These are phyloP conservation scores for Botryotinia calthae DNA, from an alignment of 2,329 filamentous ascomycete genomes.

Conservation along the genomic window DNA sequence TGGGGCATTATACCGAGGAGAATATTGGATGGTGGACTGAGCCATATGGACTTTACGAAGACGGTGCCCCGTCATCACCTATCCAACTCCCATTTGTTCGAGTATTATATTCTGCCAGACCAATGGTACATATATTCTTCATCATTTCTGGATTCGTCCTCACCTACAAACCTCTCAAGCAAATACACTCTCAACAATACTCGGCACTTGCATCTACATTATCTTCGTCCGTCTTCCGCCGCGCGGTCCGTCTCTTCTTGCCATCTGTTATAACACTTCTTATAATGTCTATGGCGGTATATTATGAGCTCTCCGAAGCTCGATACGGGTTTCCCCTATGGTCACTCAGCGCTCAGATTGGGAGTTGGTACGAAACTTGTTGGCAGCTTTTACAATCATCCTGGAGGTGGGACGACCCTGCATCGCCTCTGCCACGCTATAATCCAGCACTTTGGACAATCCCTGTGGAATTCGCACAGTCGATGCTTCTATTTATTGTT, in stretches of 20 bases:
- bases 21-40: slow-evolving; percentile 42
- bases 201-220: slow-evolving; percentile 43
- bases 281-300: slow-evolving; percentile 45
- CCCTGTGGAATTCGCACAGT: slow-evolving; percentile 37
- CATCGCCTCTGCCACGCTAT: slow-evolving; percentile 28
- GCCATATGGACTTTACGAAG: slow-evolving; percentile 37
- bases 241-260: slow-evolving; percentile 47
- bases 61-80: slow-evolving; percentile 40
- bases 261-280: slow-evolving; percentile 47
- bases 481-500: slow-evolving; percentile 35
- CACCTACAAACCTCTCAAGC: slow-evolving; percentile 45
- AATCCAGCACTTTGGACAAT: slow-evolving; percentile 39
- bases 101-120: slow-evolving; percentile 46
- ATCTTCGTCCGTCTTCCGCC: slow-evolving; percentile 48
- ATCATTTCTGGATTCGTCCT: slow-evolving; percentile 51
- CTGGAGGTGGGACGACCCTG: slow-evolving; percentile 29
- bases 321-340: slow-evolving; percentile 43
- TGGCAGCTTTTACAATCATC: slow-evolving; percentile 34
- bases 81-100: slow-evolving; percentile 48
- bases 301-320: slow-evolving; percentile 47
- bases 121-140: slow-evolving; percentile 53
- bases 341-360: slow-evolving; percentile 42
- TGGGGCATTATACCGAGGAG: slow-evolving; percentile 47
- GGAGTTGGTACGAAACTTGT: slow-evolving; percentile 44
- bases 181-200: slow-evolving; percentile 43